Conservation (phyloP, 768 basidiomycete species). For the Lactarius deliciosus region DNA sequence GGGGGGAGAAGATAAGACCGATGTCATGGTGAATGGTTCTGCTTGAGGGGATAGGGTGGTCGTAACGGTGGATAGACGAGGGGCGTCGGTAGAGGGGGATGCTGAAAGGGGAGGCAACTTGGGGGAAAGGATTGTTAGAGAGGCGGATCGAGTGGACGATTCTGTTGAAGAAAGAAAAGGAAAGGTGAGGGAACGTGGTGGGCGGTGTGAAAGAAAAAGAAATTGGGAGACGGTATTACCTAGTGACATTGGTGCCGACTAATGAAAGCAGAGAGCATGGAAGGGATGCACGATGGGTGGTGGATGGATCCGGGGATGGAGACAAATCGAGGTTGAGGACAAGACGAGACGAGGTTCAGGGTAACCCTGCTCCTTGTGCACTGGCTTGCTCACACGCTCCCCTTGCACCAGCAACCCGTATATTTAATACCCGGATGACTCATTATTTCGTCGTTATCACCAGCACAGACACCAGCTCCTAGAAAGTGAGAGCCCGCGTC, state of each 20-base stretch:
- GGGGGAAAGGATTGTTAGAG: constrained; percentile 22
- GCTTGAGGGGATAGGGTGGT: constrained; percentile 27
- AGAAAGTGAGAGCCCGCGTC: background rate
- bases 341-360: constrained; percentile 19
- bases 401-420: background rate
- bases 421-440: background rate
- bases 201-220: constrained; percentile 7
- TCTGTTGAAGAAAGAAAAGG: constrained; percentile 13
- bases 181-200: constrained; percentile 12
- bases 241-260: constrained; percentile 24
- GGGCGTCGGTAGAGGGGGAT: constrained; percentile 17
- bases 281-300: background rate
- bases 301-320: background rate
- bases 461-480: background rate
- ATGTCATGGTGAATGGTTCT: constrained; percentile 26
- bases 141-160: constrained; percentile 19
- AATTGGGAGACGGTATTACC: constrained; percentile 14
- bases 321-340: background rate
- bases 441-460: background rate
- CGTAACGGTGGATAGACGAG: constrained; percentile 12
- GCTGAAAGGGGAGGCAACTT: constrained; percentile 12
- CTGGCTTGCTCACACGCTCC: background rate
- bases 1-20: constrained; percentile 27
- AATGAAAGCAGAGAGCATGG: constrained; percentile 12
- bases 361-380: constrained; percentile 4